Base-by-base conservation (phyloP, 2,329 filamentous ascomycete genomes). In the Didymosphaeria variabile region DNA sequence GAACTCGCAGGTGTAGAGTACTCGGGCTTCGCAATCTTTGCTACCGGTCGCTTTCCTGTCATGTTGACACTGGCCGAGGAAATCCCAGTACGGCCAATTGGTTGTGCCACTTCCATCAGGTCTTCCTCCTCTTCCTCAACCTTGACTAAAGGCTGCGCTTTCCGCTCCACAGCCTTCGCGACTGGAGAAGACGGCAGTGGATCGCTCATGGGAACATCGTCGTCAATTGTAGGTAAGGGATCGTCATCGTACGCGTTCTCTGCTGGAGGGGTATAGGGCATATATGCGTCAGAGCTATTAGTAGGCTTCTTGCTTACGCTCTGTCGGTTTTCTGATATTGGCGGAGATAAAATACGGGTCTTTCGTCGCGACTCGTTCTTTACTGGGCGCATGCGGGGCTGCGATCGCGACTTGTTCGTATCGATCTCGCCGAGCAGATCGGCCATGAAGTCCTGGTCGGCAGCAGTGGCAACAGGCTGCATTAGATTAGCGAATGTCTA, bases 391-490 rank as follows among this genome's bases (percentile, higher is more conserved):
- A 90, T 82, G 17, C 84, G 82, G 34, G 78, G 71, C 3, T 84
- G 81, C 26, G 79, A 75, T 32, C 86, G 83, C 31, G 89, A 83
- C 12, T 88, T 81, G 72, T 95, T 97, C 53, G 87, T 87, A 74
- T 97, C 93, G 58, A 99, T 91, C 78, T 97, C 93, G 62, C 89
- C 93, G 0, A 99, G 87, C 1, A 99, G 85, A 72, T 90, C 88
- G 19, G 88, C 87, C 79, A 99, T 87, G 79, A 98, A 99, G 59
- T 91, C 90, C 59, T 93, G 91, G 72, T 98, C 94, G 67, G 92
- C 94, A 69, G 94, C 90, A 5, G 92, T 96, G 71, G 91, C 92
- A 63, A 88, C 83, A 46, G 88, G 86, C 92, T 93, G 60, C 31
- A 26, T 40, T 1, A 15, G 63, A 61, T 79, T 54, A 78, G 71